Evolutionary conservation across 108 stramenopile species (phyloP).

Genomic region (Aurantiochytrium sp.): DNA sequence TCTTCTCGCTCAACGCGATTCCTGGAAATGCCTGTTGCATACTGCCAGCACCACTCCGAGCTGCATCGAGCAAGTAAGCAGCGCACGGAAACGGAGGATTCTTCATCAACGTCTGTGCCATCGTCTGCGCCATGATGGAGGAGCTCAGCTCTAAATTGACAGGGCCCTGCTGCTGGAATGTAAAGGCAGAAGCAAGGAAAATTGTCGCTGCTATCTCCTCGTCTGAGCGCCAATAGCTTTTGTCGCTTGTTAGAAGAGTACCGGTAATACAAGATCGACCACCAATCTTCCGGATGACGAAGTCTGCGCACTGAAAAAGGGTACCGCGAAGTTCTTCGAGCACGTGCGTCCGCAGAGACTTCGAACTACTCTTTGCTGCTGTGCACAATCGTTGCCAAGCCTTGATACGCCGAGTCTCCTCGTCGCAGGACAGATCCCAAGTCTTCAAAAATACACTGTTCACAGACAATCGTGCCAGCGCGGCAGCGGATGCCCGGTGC

Average conservation of each 20-base stretch:
- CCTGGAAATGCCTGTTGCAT: not conserved
- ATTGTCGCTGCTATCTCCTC: not conserved
- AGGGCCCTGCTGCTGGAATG: not conserved
- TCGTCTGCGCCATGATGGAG: not conserved
- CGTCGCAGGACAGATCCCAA: not conserved
- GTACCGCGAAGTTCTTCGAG: not conserved
- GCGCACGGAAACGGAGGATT: not conserved
- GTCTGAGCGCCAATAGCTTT: not conserved
- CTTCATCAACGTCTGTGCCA: not conserved
- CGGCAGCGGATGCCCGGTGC: not conserved
- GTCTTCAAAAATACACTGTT: not conserved
- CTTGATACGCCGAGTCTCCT: not conserved
- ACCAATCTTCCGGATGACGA: not conserved
- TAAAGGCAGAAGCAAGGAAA: not conserved
- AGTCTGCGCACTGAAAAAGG: not conserved
- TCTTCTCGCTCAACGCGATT: not conserved
- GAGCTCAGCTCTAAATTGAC: conserved; percentile 3
- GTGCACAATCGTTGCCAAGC: not conserved
- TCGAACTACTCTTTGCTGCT: not conserved
- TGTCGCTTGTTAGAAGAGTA: not conserved
- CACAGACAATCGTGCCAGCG: not conserved
- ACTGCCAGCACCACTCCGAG: not conserved
- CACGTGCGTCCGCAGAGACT: not conserved
- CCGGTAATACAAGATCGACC: not conserved
- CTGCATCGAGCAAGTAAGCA: not conserved